Base-by-base conservation (phyloP, 2,329 filamentous ascomycete genomes). In the Curvularia sp. region DNA sequence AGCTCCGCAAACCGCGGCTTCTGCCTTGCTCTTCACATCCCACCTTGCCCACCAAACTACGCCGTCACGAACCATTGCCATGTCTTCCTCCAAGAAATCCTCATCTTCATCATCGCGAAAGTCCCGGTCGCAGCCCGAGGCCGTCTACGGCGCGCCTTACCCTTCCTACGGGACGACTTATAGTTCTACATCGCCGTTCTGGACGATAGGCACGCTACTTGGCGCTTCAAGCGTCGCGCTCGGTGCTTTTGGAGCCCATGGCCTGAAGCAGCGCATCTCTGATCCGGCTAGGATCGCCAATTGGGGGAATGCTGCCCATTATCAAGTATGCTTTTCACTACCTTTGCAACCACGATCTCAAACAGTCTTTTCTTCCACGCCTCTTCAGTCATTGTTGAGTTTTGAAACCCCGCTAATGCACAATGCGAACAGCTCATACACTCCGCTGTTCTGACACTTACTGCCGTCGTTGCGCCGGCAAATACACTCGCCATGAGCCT, bases 171-270 rank as follows among this genome's bases (percentile, higher is more conserved):
- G 53, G 15, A 60, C 27, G 25, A 59, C 32, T 18, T 28, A 55
- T 18, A 47, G 65, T 30, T 54, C 56, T 38, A 79, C 78, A 75
- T 69, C 75, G 5, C 72, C 77, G 41, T 86, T 86, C 79, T 89
- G 84, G 84, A 86, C 83, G 39, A 76, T 88, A 51, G 87, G 86
- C 60, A 87, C 84, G 69, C 72, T 89, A 51, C 87, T 83, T 70
- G 87, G 87, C 74, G 87, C 86, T 9, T 78, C 83, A 4, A 83
- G 84, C 69, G 87, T 90, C 48, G 80, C 80, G 15, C 73, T 89
- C 54, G 87, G 87, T 30, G 88, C 88, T 0, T 90, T 90, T 74
- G 88, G 88, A 34, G 86, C 87, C 12, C 88, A 90, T 71, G 87
- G 87, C 10, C 79, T 90, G 39, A 89, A 88, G 77, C 82, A 82